A percentile compares a stretch with the other conserved stretches of the same genome.
phyloP scores from a whole-genome alignment of 148 eudicot species.

The Rhododendron kiyosumense region DNA sequence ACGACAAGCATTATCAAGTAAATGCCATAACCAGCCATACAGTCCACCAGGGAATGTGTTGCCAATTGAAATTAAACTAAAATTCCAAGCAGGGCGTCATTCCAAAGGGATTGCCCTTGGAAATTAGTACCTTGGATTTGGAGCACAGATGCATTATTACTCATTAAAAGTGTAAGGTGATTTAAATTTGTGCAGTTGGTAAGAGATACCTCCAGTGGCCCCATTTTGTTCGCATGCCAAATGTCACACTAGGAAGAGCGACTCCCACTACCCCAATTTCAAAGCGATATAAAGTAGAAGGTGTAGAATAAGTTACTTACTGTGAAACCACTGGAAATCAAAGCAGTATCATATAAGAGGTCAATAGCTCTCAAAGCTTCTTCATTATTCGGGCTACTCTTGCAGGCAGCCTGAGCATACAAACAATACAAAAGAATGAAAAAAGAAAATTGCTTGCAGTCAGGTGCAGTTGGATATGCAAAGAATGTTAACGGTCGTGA shows the following conservation, averaged over 20 bases:
- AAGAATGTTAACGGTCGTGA: neutral
- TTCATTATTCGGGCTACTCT: slow-evolving; percentile 56
- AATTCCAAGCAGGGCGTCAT: neutral
- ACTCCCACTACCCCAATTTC: too few relatives aligned
- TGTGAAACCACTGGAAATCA: slow-evolving; percentile 87
- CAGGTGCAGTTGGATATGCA: neutral
- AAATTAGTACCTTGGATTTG: neutral
- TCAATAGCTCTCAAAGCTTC: slow-evolving; percentile 86
- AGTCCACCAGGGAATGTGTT: neutral
- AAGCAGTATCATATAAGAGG: slow-evolving; percentile 81
- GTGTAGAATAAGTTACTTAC: slow-evolving; percentile 41
- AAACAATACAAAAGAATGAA: neutral
- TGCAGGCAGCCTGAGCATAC: slow-evolving; percentile 58
- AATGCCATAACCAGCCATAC: neutral
- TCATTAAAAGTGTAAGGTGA: neutral
- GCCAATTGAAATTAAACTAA: neutral
- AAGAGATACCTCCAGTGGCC: neutral
- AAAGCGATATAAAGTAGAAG: neutral
- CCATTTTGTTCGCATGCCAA: neutral
- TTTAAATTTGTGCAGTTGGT: neutral
- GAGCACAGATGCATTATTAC: neutral
- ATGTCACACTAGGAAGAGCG: neutral
- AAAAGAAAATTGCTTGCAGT: slow-evolving; percentile 3
- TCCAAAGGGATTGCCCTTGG: neutral
- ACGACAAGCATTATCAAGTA: neutral